These are phyloP conservation scores for Paramyrothecium roridum DNA, from an alignment of 2,329 filamentous ascomycete genomes.

Conservation along the genomic window DNA sequence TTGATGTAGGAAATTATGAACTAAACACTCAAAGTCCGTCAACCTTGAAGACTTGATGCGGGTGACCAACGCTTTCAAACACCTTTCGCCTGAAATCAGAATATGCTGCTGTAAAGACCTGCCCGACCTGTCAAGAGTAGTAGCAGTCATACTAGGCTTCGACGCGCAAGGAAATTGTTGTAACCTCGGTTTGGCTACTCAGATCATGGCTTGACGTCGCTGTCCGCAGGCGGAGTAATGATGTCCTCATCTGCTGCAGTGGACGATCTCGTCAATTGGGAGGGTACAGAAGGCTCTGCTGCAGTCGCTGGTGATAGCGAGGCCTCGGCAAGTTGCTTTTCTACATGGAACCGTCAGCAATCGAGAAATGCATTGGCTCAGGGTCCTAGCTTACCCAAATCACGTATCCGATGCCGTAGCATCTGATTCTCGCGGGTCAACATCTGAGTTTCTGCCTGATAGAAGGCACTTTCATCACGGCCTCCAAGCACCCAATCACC, in stretches of 20 bases:
- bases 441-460: constrained; percentile 79
- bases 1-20: too few species aligned
- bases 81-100: too few species aligned
- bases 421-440: constrained; percentile 79
- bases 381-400: constrained; percentile 55
- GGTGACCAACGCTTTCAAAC: too few species aligned
- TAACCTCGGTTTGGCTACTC: background rate
- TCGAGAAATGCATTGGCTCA: background rate
- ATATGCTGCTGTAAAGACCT: too few species aligned
- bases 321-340: constrained; percentile 49
- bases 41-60: too few species aligned
- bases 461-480: constrained; percentile 73
- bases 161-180: too few species aligned
- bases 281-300: constrained; percentile 46
- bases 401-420: constrained; percentile 70
- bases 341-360: constrained; percentile 23
- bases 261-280: constrained; percentile 44
- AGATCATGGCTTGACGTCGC: background rate
- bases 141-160: too few species aligned
- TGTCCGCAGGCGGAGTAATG: background rate
- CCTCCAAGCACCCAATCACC: constrained; percentile 62
- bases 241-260: constrained; percentile 39
- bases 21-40: too few species aligned
- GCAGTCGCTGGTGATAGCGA: constrained; percentile 19
- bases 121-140: too few species aligned